These are phyloP conservation scores for Alternaria postmessia DNA, from an alignment of 2,329 filamentous ascomycete species.

Conservation along the genomic window DNA sequence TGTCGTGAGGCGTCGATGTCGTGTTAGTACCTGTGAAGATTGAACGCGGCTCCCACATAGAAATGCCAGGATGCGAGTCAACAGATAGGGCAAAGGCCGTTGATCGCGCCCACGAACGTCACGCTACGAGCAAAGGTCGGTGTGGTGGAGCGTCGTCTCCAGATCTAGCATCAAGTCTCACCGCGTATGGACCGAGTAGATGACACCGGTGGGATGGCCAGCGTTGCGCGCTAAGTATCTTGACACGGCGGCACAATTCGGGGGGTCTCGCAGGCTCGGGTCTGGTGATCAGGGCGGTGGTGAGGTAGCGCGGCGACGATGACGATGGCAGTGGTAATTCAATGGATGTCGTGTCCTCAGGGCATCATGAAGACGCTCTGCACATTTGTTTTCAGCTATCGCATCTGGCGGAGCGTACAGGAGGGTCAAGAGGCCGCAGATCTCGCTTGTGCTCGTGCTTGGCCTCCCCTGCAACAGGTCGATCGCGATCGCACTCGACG, in stretches of 20 bases:
- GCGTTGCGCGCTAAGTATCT: constrained; percentile 4
- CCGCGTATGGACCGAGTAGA: constrained; percentile 5
- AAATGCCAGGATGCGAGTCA: constrained; percentile 9
- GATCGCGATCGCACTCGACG: not conserved
- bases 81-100: constrained; percentile 17
- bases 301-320: not conserved
- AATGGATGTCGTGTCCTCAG: constrained; percentile 1
- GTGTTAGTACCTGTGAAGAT: constrained; percentile 28
- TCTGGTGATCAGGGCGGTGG: not conserved
- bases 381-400: constrained; percentile 4
- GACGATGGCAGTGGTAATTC: not conserved
- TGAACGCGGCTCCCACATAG: constrained; percentile 26
- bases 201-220: constrained; percentile 4
- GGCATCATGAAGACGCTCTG: constrained; percentile 7
- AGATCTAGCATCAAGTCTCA: constrained; percentile 6
- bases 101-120: constrained; percentile 23
- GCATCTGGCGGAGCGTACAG: not conserved
- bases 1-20: constrained; percentile 15
- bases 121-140: constrained; percentile 13
- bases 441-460: constrained; percentile 4
- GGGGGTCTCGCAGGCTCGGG: not conserved
- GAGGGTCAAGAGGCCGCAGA: not conserved
- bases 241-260: not conserved
- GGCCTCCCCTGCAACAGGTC: not conserved
- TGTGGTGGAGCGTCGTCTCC: constrained; percentile 15